Percentiles rank a stretch among this genome's conserved stretches.
Conservation (phyloP, 441 rosid genomes). For the Hypseocharis bilobata region DNA sequence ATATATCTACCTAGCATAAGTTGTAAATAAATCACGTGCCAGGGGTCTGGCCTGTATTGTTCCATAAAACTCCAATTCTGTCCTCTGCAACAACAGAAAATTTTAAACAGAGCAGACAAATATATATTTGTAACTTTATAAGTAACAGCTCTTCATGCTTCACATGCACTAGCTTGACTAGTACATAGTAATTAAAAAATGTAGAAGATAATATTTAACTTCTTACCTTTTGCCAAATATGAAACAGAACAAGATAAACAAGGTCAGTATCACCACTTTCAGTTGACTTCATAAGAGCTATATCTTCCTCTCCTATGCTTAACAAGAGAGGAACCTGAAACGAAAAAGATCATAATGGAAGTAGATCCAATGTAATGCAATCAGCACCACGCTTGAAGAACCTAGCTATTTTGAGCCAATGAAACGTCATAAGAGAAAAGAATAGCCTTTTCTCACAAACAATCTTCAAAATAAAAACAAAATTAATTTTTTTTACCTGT, state of each 20-base stretch:
- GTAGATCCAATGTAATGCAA: neutral
- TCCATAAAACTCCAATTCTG: conserved; percentile 72
- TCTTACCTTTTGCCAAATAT: conserved; percentile 80
- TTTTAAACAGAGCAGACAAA: neutral
- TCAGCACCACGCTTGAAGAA: neutral
- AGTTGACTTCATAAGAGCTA: conserved; percentile 82
- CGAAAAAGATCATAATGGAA: conserved; percentile 7
- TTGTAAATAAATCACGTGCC: conserved; percentile 74
- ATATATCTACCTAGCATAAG: conserved; percentile 57
- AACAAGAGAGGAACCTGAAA: conserved; percentile 80
- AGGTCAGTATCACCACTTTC: conserved; percentile 96
- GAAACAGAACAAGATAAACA: conserved; percentile 85
- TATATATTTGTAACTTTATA: conserved; percentile 7
- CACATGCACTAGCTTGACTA: neutral
- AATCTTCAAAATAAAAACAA: neutral
- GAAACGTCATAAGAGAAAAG: conserved; percentile 4
- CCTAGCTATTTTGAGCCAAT: no score
- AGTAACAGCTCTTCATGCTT: conserved; percentile 1
- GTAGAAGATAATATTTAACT: neutral
- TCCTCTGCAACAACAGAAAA: conserved; percentile 50
- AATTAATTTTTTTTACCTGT: conserved; percentile 41
- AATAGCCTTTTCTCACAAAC: neutral
- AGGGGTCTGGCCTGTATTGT: conserved; percentile 75
- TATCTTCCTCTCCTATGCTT: conserved; percentile 94
- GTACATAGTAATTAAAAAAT: neutral